phyloP scores from a whole-genome alignment of 139 green algal species.

The Coccomyxa sp. region DNA sequence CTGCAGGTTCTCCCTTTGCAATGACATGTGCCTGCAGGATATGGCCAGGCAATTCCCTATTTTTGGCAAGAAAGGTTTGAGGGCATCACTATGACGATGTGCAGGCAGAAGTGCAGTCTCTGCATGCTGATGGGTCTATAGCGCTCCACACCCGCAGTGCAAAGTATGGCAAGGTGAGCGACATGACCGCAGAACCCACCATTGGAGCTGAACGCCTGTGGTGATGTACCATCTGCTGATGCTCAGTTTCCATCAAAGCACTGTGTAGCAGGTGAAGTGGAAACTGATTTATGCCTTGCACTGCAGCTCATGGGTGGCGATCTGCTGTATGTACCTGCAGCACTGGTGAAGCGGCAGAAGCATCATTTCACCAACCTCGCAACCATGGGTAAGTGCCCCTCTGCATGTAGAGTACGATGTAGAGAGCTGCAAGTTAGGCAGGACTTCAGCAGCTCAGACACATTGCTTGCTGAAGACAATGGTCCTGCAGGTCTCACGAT shows the following conservation, averaged over 20 bases:
- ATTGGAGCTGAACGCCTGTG: not conserved
- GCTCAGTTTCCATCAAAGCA: not conserved
- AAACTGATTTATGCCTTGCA: not conserved
- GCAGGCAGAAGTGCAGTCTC: conserved; percentile 79
- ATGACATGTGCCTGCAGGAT: not conserved
- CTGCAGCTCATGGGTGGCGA: conserved; percentile 57
- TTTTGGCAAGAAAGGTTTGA: not conserved
- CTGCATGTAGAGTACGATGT: not conserved
- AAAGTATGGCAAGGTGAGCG: conserved; percentile 75
- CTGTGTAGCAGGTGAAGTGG: not conserved
- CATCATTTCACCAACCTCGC: conserved; percentile 74
- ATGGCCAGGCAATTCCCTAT: not conserved
- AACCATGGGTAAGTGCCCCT: conserved; percentile 20
- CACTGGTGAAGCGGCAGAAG: conserved; percentile 77
- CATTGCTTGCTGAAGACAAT: not conserved
- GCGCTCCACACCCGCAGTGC: conserved; percentile 79
- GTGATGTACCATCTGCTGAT: not conserved
- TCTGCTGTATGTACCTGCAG: conserved; percentile 60
- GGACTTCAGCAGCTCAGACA: not conserved
- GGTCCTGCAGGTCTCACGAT: not conserved
- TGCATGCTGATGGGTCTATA: conserved; percentile 67
- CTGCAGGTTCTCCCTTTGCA: not conserved
- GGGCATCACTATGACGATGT: not conserved
- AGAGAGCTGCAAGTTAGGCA: not conserved
- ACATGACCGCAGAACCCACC: not conserved